These are phyloP conservation scores for Bipolaris zeicola DNA, from an alignment of 2,329 filamentous ascomycete genomes.

Conservation along the genomic window DNA sequence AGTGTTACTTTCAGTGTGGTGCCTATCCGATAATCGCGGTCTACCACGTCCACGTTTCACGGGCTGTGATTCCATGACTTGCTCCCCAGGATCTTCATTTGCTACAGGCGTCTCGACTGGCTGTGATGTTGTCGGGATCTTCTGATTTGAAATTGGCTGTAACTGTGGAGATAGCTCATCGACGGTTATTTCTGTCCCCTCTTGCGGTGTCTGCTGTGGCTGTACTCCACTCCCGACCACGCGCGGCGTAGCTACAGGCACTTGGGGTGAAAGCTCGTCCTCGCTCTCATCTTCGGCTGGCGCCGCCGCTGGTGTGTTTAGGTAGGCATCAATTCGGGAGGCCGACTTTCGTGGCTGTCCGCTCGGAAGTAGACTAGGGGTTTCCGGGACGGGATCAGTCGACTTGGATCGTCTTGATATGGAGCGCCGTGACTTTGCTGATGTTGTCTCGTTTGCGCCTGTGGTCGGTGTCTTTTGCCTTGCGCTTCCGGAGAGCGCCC, in stretches of 20 bases:
- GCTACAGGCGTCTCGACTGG: neutral
- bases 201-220: slow-evolving; percentile 8
- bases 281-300: slow-evolving; percentile 31
- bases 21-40: slow-evolving; percentile 4
- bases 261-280: slow-evolving; percentile 37
- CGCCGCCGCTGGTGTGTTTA: slow-evolving; percentile 21
- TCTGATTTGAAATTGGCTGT: slow-evolving; percentile 14
- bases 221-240: slow-evolving; percentile 6
- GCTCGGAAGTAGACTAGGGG: slow-evolving; percentile 28
- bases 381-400: slow-evolving; percentile 29
- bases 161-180: slow-evolving; percentile 27
- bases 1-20: neutral
- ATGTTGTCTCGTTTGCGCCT: slow-evolving; percentile 5
- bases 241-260: slow-evolving; percentile 1
- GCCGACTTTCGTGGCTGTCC: slow-evolving; percentile 20
- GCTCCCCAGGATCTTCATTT: slow-evolving; percentile 1
- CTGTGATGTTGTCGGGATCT: slow-evolving; percentile 5
- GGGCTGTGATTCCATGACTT: neutral
- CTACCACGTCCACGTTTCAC: slow-evolving; percentile 16
- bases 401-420: slow-evolving; percentile 26
- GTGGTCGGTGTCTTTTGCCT: slow-evolving; percentile 17
- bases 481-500: slow-evolving; percentile 1
- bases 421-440: slow-evolving; percentile 19
- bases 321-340: slow-evolving; percentile 15
- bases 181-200: slow-evolving; percentile 22